These are phyloP conservation scores for Actinomortierella ambigua DNA, from an alignment of 371 early-diverging fungal genomes.

Conservation along the genomic window DNA sequence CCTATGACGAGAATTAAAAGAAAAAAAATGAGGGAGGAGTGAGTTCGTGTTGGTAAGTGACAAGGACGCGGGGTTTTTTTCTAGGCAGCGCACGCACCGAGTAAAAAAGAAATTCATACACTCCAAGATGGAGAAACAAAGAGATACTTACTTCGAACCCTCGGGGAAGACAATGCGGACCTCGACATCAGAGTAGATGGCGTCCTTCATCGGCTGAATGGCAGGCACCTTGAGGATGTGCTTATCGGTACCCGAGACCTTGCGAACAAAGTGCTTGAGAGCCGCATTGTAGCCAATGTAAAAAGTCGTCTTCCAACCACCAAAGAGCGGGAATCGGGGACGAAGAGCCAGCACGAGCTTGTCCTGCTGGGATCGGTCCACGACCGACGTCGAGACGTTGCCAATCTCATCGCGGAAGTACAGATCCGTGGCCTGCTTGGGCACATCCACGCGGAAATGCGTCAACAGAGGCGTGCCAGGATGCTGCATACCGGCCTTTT, in stretches of 20 bases:
- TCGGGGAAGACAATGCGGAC: conserved; percentile 89
- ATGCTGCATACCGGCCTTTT: conserved; percentile 51
- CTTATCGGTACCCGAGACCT: conserved; percentile 45
- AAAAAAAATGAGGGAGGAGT: background rate
- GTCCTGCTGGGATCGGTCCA: conserved; percentile 53
- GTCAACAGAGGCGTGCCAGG: conserved; percentile 23
- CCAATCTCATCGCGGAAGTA: conserved; percentile 95
- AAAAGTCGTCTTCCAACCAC: conserved; percentile 96
- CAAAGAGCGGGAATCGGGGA: conserved; percentile 93
- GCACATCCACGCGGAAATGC: conserved; percentile 63
- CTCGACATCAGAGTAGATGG: conserved; percentile 67
- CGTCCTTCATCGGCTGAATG: conserved; percentile 65
- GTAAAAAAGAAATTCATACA: too few species aligned
- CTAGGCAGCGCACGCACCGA: too few species aligned
- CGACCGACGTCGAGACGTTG: conserved; percentile 93
- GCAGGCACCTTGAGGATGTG: conserved; percentile 75
- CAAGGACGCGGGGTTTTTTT: too few species aligned
- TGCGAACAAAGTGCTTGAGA: conserved; percentile 58
- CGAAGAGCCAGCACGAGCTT: conserved; percentile 67
- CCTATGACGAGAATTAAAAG: conserved; percentile 20
- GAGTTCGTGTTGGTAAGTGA: too few species aligned
- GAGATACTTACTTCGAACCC: conserved; percentile 78
- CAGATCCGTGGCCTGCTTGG: conserved; percentile 66
- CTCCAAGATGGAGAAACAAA: background rate
- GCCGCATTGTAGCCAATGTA: conserved; percentile 89